These are phyloP conservation scores for Melaleuca alternifolia DNA, from an alignment of 345 rosid species.

Conservation along the genomic window DNA sequence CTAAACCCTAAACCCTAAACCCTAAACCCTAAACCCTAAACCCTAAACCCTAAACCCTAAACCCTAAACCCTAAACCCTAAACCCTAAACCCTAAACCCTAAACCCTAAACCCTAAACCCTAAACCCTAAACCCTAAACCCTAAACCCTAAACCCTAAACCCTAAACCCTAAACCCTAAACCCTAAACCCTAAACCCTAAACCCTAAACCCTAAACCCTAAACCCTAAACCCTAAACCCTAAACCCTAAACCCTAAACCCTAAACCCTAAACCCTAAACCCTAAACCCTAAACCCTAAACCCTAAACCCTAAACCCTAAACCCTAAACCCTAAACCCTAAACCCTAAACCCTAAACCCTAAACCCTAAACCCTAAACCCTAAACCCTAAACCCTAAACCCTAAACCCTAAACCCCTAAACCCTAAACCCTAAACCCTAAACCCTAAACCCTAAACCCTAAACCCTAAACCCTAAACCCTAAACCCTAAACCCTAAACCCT, in stretches of 20 bases:
- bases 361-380: not conserved
- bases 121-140: conserved; percentile 3
- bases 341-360: not conserved
- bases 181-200: conserved; percentile 1
- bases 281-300: not conserved
- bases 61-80: conserved; percentile 3
- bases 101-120: conserved; percentile 1
- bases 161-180: conserved; percentile 2
- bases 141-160: conserved; percentile 2
- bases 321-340: not conserved
- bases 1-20: conserved; percentile 2
- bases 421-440: not conserved
- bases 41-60: conserved; percentile 1
- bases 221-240: not conserved
- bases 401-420: not conserved
- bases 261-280: not conserved
- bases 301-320: not conserved
- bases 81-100: conserved; percentile 3
- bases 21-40: conserved; percentile 1
- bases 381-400: not conserved
- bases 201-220: conserved; percentile 2
- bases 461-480: conserved; percentile 1
- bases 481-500: conserved; percentile 2
- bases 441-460: not conserved
- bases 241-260: not conserved